Evolutionary conservation across 495 filamentous ascomycete species (phyloP), one percentile per base, ranked within the genome.

Genomic region (Corynascus novoguineensis): DNA sequence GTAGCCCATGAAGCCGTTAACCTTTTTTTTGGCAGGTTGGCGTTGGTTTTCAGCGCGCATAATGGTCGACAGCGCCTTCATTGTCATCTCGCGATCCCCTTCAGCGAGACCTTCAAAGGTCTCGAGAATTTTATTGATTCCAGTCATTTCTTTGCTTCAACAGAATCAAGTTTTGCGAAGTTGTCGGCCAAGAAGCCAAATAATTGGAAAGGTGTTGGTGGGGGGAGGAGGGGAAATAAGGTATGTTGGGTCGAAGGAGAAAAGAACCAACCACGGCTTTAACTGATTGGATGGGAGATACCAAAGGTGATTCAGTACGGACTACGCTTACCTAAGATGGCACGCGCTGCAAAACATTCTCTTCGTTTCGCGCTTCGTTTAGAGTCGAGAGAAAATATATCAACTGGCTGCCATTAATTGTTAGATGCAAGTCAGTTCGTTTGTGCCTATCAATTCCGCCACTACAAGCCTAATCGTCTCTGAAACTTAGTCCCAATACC

Each of bases 1-100:
- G 31, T 58, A 58, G 42, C 51, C 57, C 50, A 60, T 60, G 27
- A 54, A 60, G 5, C 56, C 56, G 32, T 58, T 58, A 22, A 58
- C 56, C 35, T 58, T 58, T 32, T 58, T 58, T 22, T 58, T 58
- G 48, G 49, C 38, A 15, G 56, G 38, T 17, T 58, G 56, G 4
- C 40, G 29, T 10, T 50, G 49, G 10, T 41, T 45, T 22, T 37
- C 41, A 8, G 19, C 37, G 19, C 50, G 58, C 50, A 55, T 44
- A 35, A 60, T 55, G 32, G 50, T 50, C 3, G 58, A 55, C 6
- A 60, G 46, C 17, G 48, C 55, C 31, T 52, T 52, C 46, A 58
- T 47, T 7, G 56, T 48, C 2, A 40, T 45, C 12, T 50, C 56
- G 27, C 48, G 56, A 21, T 58, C 56, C 21, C 38, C 48, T 42